phyloP scores from a whole-genome alignment of 345 rosid species.

The Bretschneidera sinensis region DNA sequence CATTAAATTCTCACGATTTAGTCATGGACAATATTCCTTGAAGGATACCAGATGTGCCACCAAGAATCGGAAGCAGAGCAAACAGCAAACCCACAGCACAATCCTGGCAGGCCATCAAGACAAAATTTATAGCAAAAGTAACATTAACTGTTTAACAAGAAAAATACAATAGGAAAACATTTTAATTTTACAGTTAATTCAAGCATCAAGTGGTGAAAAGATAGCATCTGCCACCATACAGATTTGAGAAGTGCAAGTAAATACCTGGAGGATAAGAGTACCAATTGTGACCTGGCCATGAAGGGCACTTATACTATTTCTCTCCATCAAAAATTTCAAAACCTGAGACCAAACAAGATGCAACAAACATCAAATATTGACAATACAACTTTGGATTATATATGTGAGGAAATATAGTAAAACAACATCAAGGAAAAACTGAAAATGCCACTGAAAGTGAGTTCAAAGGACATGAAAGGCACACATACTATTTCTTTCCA shows the following conservation, averaged over 20 bases:
- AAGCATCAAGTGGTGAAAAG: neutral
- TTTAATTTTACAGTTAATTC: neutral
- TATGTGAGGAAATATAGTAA: too few species aligned
- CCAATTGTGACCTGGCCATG: constrained; percentile 93
- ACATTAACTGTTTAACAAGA: constrained; percentile 10
- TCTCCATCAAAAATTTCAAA: constrained; percentile 84
- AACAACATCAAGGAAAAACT: too few species aligned
- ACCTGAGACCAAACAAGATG: constrained; percentile 42
- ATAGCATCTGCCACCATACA: constrained; percentile 2
- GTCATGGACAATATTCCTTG: constrained; percentile 84
- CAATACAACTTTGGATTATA: constrained; percentile 4
- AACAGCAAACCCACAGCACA: constrained; percentile 92
- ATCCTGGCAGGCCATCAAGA: constrained; percentile 45
- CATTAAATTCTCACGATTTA: constrained; percentile 54
- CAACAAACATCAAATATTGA: constrained; percentile 12
- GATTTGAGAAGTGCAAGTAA: constrained; percentile 3
- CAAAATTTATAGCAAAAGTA: constrained; percentile 7
- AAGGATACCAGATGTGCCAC: constrained; percentile 82
- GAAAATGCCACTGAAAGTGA: too few species aligned
- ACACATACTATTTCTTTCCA: too few species aligned
- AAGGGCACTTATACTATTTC: constrained; percentile 65
- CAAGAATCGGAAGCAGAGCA: constrained; percentile 90
- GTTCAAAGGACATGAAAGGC: too few species aligned
- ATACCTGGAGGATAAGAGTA: constrained; percentile 86
- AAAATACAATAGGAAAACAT: constrained; percentile 6